These are phyloP conservation scores for Schwanniomyces sp. DNA, from an alignment of 805 yeast species.

Conservation along the genomic window DNA sequence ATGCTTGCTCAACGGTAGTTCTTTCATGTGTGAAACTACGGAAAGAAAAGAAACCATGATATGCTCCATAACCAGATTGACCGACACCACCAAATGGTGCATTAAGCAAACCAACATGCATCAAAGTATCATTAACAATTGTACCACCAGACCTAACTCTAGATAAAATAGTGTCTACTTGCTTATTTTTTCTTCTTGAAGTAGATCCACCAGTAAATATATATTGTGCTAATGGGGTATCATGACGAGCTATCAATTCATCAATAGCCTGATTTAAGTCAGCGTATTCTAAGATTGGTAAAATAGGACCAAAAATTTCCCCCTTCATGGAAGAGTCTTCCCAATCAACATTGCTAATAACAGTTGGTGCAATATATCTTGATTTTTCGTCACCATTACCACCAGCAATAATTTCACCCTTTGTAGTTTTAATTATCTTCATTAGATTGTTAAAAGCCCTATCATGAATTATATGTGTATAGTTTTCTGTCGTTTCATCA, in stretches of 20 bases:
- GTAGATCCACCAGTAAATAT: constrained; percentile 53
- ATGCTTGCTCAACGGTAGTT: constrained; percentile 62
- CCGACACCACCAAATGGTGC: constrained; percentile 96
- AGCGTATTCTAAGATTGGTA: constrained; percentile 66
- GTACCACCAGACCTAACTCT: constrained; percentile 72
- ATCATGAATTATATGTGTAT: constrained; percentile 61
- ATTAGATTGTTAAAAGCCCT: constrained; percentile 50
- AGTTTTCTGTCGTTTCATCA: constrained; percentile 22
- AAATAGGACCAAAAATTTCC: constrained; percentile 83
- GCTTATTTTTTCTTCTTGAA: constrained; percentile 45
- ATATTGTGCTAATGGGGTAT: constrained; percentile 81
- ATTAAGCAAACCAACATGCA: constrained; percentile 65
- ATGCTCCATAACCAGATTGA: constrained; percentile 74
- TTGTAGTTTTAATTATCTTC: constrained; percentile 43
- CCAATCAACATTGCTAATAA: constrained; percentile 62
- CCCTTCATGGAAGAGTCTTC: constrained; percentile 69
- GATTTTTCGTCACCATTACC: constrained; percentile 40
- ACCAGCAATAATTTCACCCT: constrained; percentile 53
- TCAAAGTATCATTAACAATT: constrained; percentile 65
- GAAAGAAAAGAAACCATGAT: constrained; percentile 64
- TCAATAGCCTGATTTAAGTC: constrained; percentile 45
- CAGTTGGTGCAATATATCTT: constrained; percentile 68
- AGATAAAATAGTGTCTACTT: constrained; percentile 41
- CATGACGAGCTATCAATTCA: constrained; percentile 48
- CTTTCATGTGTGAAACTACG: constrained; percentile 74